phyloP scores from a whole-genome alignment of 176 grass and related monocot species.

The Oryza meridionalis region DNA sequence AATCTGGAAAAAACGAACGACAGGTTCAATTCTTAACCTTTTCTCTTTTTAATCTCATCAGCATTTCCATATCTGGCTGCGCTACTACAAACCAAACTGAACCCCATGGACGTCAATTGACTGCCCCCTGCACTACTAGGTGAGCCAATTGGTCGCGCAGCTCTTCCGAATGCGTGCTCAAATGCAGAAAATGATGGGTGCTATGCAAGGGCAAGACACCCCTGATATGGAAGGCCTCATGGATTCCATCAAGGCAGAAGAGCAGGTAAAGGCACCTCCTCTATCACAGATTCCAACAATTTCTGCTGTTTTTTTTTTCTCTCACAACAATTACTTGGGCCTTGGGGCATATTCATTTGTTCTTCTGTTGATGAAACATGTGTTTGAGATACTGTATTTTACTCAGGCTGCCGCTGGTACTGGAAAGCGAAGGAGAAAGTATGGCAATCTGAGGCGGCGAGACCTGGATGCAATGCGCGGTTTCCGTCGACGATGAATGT shows the following conservation, averaged over 20 bases:
- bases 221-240: slow-evolving; percentile 70
- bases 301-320: not conserved
- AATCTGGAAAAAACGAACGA: slow-evolving; percentile 88
- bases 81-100: not conserved
- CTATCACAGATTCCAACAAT: not conserved
- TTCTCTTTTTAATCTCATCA: not conserved
- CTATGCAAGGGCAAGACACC: slow-evolving; percentile 85
- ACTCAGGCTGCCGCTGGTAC: slow-evolving; percentile 36
- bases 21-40: slow-evolving; percentile 51
- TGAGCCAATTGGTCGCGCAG: slow-evolving; percentile 87
- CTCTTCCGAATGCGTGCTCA: slow-evolving; percentile 85
- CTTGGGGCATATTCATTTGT: not conserved
- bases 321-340: not conserved
- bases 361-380: slow-evolving; percentile 5
- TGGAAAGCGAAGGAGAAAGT: slow-evolving; percentile 50
- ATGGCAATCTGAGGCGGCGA: slow-evolving; percentile 54
- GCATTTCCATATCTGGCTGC: not conserved
- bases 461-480: slow-evolving; percentile 57
- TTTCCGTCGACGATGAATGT: slow-evolving; percentile 49
- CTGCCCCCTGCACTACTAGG: slow-evolving; percentile 47
- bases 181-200: slow-evolving; percentile 98
- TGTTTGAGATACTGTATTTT: not conserved
- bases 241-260: slow-evolving; percentile 76
- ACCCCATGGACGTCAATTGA: not conserved
- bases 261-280: slow-evolving; percentile 56